Evolutionary conservation across 164 flowering plant species (phyloP), one percentile per base, ranked within the genome.

Genomic region (Protea cynaroides): DNA sequence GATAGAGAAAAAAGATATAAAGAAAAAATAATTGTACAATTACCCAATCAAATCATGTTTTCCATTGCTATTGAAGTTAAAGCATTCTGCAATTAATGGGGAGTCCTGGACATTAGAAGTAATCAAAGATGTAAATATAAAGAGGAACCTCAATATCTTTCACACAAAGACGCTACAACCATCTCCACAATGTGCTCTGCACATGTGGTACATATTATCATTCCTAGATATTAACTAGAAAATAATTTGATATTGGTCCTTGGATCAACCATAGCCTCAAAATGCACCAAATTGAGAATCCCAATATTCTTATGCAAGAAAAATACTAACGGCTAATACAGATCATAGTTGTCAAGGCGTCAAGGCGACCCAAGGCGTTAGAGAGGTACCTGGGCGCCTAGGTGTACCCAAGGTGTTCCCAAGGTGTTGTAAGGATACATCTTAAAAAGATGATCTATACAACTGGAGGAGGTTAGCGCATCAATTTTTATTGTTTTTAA

Each of bases 11-110:
- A 12, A 18, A 55, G 55, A 47, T 17, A 46, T 43, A 29, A 56
- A 50, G 18, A 24, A 29, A 19, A 68, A 56, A 22, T 43, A 46
- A 19, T 29, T 25, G 40, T 38, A 37, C 54, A 47, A 17, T 81
- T 85, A 87, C 93, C 93, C 93, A 59, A 85, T 70, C 58, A 82
- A 73, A 69, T 77, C 86, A 76, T 87, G 93, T 58, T 77, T 87
- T 38, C 93, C 93, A 72, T 78, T 87, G 81, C 76, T 76, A 67
- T 87, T 85, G 75, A 79, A 85, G 81, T 85, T 75, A 56, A 72
- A 85, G 77, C 90, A 87, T 76, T 87, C 90, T 38, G 85, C 77
- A 57, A 73, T 53, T 47, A 87, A 65, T 25, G 86, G 93, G 65
- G 46, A 77, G 52, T 85, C 93, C 93, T 87, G 88, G 76, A 75